phyloP scores from a whole-genome alignment of 2,329 filamentous ascomycete species.

The Sclerotinia minor region DNA sequence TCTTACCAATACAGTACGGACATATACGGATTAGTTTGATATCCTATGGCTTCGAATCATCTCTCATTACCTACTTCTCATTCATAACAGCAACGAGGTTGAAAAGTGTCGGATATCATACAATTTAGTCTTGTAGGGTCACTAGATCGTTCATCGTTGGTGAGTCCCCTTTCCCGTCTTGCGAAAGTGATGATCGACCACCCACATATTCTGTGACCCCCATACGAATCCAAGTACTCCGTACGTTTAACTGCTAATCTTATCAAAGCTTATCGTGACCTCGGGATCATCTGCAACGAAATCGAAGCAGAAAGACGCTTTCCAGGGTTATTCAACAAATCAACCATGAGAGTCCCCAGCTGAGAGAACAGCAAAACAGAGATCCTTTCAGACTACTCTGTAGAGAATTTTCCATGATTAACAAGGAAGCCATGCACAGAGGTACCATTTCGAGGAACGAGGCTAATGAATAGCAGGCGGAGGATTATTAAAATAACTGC shows the following conservation, averaged over 20 bases:
- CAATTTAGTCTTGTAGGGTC: background rate
- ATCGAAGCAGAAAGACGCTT: constrained; percentile 18
- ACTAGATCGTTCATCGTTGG: background rate
- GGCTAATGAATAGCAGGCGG: constrained; percentile 30
- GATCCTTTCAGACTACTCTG: background rate
- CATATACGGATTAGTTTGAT: background rate
- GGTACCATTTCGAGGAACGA: constrained; percentile 24
- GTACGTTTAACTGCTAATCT: background rate
- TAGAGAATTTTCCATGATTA: background rate
- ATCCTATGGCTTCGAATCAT: background rate
- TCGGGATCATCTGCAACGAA: constrained; percentile 13
- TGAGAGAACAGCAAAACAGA: background rate
- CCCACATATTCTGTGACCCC: constrained; percentile 15
- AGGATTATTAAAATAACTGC: constrained; percentile 24
- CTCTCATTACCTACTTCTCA: background rate
- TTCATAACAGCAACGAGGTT: background rate
- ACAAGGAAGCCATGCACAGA: background rate
- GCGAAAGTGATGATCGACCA: constrained; percentile 11
- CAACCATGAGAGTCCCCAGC: background rate
- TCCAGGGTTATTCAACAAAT: constrained; percentile 4
- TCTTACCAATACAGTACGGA: background rate
- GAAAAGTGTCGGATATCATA: background rate
- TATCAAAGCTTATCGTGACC: constrained; percentile 22
- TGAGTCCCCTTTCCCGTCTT: background rate
- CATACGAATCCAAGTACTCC: background rate